phyloP scores from a whole-genome alignment of 2,329 filamentous ascomycete genomes.

The Aspergillus vadensis region DNA sequence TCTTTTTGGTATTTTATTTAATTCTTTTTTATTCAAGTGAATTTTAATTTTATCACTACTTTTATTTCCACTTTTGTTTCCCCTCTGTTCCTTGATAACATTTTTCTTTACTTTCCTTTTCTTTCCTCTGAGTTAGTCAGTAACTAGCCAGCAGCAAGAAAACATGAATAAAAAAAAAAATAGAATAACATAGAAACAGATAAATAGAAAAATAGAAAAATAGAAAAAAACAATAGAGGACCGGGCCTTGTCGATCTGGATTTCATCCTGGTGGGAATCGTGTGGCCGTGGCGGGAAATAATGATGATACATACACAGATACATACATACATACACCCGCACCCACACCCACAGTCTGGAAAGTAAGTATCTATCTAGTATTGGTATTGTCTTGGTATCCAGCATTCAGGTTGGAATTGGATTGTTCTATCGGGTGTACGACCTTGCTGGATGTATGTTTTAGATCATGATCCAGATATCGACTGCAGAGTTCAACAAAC shows the following conservation, averaged over 20 bases:
- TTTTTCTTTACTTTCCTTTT: constrained; percentile 3
- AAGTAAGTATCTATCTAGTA: background rate
- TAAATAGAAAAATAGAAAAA: background rate
- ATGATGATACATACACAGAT: background rate
- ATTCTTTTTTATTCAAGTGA: background rate
- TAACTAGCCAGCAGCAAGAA: no score
- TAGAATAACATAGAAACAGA: no score
- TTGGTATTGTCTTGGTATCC: background rate
- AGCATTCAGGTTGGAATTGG: background rate
- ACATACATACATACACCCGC: no score
- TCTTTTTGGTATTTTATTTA: background rate
- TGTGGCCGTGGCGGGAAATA: constrained; percentile 14
- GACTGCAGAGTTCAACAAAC: background rate
- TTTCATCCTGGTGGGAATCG: constrained; percentile 13
- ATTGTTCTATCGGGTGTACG: constrained; percentile 7
- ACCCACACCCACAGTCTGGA: background rate
- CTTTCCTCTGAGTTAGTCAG: background rate
- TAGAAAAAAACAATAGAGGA: background rate
- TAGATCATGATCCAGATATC: constrained; percentile 3
- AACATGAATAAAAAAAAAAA: no score
- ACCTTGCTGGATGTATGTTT: constrained; percentile 10
- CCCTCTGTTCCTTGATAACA: background rate
- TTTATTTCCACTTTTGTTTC: background rate
- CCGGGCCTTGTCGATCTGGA: constrained; percentile 18
- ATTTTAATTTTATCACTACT: background rate